These are phyloP conservation scores for Euphorbia pulcherrima DNA, from an alignment of 345 rosid genomes.

Conservation along the genomic window DNA sequence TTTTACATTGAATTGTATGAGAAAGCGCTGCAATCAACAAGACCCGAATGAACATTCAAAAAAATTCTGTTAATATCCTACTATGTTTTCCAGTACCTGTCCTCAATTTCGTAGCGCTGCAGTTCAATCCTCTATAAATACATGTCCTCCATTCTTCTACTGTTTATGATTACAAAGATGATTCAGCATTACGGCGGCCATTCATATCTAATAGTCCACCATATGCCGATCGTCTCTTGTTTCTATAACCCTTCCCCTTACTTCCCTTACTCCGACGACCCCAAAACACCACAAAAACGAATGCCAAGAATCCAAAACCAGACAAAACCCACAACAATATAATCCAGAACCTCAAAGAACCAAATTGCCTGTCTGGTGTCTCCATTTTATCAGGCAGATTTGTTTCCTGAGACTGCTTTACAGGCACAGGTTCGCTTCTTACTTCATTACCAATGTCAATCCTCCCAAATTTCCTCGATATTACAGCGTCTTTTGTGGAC, in stretches of 20 bases:
- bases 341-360: conserved; percentile 68
- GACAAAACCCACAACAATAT: conserved; percentile 64
- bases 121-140: conserved; percentile 8
- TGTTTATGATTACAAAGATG: conserved; percentile 28
- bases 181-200: conserved; percentile 42
- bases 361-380: conserved; percentile 43
- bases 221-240: conserved; percentile 55
- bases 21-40: neutral
- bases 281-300: conserved; percentile 50
- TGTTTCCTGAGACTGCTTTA: conserved; percentile 32
- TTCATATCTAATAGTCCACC: conserved; percentile 40
- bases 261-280: conserved; percentile 52
- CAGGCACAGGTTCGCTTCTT: conserved; percentile 27
- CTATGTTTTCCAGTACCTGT: neutral
- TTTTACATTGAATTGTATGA: neutral
- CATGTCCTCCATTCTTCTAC: conserved; percentile 5
- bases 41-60: neutral
- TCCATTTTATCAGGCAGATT: conserved; percentile 18
- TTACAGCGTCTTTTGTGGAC: conserved; percentile 25
- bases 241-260: conserved; percentile 57
- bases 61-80: neutral
- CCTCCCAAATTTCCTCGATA: conserved; percentile 45
- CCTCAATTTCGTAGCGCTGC: neutral
- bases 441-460: conserved; percentile 19
- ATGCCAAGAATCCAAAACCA: conserved; percentile 65